Base-by-base conservation (phyloP, 2,329 filamentous ascomycete species). In the Fusarium sp. region DNA sequence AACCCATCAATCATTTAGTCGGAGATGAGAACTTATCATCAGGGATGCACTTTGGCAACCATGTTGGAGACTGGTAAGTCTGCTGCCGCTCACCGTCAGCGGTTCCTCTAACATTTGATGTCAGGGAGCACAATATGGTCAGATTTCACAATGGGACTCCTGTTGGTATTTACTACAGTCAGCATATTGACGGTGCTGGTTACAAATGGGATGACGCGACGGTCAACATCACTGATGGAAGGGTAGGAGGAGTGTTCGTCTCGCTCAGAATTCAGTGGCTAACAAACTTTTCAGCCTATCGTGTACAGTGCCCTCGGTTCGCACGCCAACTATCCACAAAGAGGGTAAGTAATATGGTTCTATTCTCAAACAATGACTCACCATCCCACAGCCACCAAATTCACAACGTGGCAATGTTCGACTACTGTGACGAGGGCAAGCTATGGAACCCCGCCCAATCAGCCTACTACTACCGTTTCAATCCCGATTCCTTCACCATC, bases 361-460 rank as follows among this genome's bases (percentile, higher is more conserved):
- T 22, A 15, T 22, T 22, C 45, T 28, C 13, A 9, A 26, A 22
- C 4, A 5, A 5, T 17, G 36, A 18, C 58, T 75, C 2, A 78
- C 47, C 13, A 28, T 13, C 4, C 13, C 22, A 8, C 10, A 83
- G 81, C 3, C 38, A 78, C 14, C 81, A 82, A 48, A 47, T 82
- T 8, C 82, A 83, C 47, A 79, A 83, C 38, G 68, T 67, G 8
- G 81, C 73, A 2, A 24, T 83, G 45, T 36, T 80, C 17, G 82
- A 83, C 62, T 80, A 80, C 39, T 83, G 82, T 48, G 76, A 82
- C n/a, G 67, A 76, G 44, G 82, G 82, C 2, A 72, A 67, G 24
- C 72, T 63, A 11, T 83, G 81, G 82, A 80, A 83, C 55, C 82
- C 82, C 2, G 57, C 82, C 4, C 74, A 78, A 7, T 82, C 81